These are phyloP conservation scores for Amorphotheca resinae DNA, from an alignment of 495 filamentous ascomycete genomes.

Conservation along the genomic window DNA sequence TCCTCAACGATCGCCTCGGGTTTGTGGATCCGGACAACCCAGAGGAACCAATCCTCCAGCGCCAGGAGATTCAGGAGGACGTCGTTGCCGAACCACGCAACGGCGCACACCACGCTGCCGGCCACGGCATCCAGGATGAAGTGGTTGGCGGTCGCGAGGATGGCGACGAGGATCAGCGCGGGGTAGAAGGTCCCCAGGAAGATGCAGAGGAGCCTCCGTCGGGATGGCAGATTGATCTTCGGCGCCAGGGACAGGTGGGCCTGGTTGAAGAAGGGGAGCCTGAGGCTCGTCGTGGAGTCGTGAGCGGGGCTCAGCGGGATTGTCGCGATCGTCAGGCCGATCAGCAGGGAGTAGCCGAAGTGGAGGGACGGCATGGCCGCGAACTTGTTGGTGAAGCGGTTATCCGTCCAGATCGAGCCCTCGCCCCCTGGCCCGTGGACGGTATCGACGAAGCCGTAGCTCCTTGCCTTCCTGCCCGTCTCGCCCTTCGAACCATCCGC, in stretches of 20 bases:
- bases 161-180: conserved; percentile 48
- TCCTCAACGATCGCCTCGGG: conserved; percentile 24
- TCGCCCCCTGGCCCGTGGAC: conserved; percentile 54
- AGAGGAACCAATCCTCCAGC: conserved; percentile 54
- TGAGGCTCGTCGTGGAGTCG: conserved; percentile 1
- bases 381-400: conserved; percentile 46
- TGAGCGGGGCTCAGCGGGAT: conserved; percentile 18
- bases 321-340: conserved; percentile 51
- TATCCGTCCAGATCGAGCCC: conserved; percentile 59
- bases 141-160: conserved; percentile 64
- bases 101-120: conserved; percentile 43
- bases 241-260: conserved; percentile 5
- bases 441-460: conserved; percentile 57
- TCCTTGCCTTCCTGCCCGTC: conserved; percentile 35
- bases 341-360: conserved; percentile 68
- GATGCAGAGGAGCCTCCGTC: conserved; percentile 34
- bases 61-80: conserved; percentile 47
- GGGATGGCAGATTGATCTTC: conserved; percentile 16
- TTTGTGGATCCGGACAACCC: conserved; percentile 49
- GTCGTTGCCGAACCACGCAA: conserved; percentile 47
- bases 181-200: conserved; percentile 51
- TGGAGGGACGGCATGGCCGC: conserved; percentile 74
- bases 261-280: conserved; percentile 11
- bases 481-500: conserved; percentile 32
- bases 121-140: conserved; percentile 60